Base-by-base conservation (phyloP, 805 yeast genomes). In the Myxozyma melibiosi region DNA sequence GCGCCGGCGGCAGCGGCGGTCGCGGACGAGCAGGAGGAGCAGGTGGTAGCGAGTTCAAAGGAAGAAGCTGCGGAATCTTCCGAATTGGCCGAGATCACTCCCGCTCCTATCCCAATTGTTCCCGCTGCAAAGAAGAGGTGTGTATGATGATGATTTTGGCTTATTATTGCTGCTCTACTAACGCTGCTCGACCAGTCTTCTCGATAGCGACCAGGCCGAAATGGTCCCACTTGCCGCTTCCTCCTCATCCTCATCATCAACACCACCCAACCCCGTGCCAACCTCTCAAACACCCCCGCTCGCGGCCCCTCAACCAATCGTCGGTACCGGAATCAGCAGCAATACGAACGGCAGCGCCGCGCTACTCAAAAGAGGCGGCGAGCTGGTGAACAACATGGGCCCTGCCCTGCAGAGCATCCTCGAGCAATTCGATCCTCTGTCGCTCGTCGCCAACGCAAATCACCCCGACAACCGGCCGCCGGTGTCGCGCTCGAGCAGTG, bases 371-470 rank as follows among this genome's bases (percentile, higher is more conserved):
- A 38, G 34, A 38, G 27, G 52, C 14, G 16, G 30, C 11, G 25
- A 27, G 14, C 9, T 34, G 18, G 40, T 40, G 3, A 30, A 50
- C 16, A 53, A 38, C 28, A 16, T 47, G 40, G 46, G 52, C 22
- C 55, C 60, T 16, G 41, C 53, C 11, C n/a, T 57, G 41, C 64
- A 57, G 39, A 58, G 55, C 24, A 60, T 60, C 48, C 45, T 67
- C 53, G 65, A 57, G 20, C 68, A 65, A n/a, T 67, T 67, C 51
- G 70, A 66, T 39, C 70, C 69, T 16, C 55, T 65, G 31, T 39
- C 65, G 11, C 57, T 61, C 9, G 53, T 13, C 16, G 22, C 61
- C 27, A 16, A 48, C 22, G 11, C 41, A 14, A 45, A 49, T 38
- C 55, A 27, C 20, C 48, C 57, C 11, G 51, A 42, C 9, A 44